A percentile compares a stretch with the other conserved stretches of the same genome.
Evolutionary conservation across 306 rosid species (phyloP).

Genomic region (Corylus americana): DNA sequence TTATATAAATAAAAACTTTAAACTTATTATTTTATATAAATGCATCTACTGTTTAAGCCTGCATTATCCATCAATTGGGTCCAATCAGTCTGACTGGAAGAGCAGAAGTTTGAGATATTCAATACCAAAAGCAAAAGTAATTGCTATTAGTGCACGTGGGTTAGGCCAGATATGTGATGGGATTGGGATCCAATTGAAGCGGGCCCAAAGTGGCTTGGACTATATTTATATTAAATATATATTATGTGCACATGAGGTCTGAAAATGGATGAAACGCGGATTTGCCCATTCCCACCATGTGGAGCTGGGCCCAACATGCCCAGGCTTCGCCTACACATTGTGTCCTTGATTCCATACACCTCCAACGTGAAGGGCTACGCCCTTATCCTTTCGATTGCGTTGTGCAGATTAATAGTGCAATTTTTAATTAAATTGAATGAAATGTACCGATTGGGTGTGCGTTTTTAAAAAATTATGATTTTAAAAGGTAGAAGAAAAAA

Average conservation of each 20-base stretch:
- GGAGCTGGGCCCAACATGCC: not conserved
- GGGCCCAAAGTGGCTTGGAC: constrained; percentile 14
- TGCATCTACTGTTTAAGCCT: too few relatives aligned
- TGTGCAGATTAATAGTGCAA: too few relatives aligned
- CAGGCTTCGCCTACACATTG: not conserved
- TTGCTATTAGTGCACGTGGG: constrained; percentile 14
- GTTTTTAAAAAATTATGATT: too few relatives aligned
- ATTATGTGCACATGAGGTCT: not conserved
- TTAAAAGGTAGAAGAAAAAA: too few relatives aligned
- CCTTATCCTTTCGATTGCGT: too few relatives aligned
- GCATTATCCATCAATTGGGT: not conserved
- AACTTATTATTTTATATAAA: too few relatives aligned
- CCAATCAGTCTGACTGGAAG: not conserved
- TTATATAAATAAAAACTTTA: too few relatives aligned
- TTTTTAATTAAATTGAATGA: too few relatives aligned
- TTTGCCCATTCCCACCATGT: not conserved
- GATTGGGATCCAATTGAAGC: not conserved
- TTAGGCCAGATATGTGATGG: constrained; percentile 6
- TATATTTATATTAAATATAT: too few relatives aligned
- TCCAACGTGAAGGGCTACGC: too few relatives aligned
- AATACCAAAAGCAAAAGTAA: not conserved
- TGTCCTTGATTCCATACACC: constrained; percentile 16
- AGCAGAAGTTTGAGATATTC: not conserved
- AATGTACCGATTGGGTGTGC: too few relatives aligned
- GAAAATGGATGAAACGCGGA: not conserved